A percentile compares a stretch with the other conserved stretches of the same genome.
These are phyloP conservation scores for Cladophialophora psammophila DNA, from an alignment of 2,329 filamentous ascomycete species.

Conservation along the genomic window DNA sequence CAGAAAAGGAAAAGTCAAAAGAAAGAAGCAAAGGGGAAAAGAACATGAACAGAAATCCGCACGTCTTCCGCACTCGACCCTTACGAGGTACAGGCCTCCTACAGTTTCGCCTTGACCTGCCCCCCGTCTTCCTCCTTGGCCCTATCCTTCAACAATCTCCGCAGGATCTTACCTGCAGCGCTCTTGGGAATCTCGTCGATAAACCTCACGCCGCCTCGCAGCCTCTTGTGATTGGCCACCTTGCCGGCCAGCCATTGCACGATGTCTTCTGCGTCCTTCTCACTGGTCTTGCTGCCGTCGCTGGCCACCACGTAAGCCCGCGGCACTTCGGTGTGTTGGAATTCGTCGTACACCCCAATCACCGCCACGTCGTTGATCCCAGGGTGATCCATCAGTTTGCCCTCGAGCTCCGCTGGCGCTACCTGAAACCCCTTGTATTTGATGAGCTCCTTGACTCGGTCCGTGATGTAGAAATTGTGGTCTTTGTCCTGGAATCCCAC, in stretches of 20 bases:
- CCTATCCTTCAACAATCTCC: constrained; percentile 53
- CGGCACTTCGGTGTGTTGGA: constrained; percentile 51
- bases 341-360: constrained; percentile 50
- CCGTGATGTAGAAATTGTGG: constrained; percentile 88
- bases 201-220: constrained; percentile 49
- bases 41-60: neutral
- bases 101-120: constrained; percentile 52
- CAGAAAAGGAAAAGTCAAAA: neutral
- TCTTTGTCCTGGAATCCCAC: constrained; percentile 77
- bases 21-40: neutral
- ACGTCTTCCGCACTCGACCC: neutral
- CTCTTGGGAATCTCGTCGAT: constrained; percentile 44
- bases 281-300: constrained; percentile 53
- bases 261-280: constrained; percentile 46
- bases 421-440: constrained; percentile 61
- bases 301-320: constrained; percentile 56
- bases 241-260: constrained; percentile 43
- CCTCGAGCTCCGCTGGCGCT: constrained; percentile 59
- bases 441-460: constrained; percentile 73
- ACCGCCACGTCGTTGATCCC: constrained; percentile 56
- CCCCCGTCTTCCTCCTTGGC: constrained; percentile 49
- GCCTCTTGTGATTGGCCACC: constrained; percentile 46
- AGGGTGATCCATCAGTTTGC: constrained; percentile 53
- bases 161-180: constrained; percentile 57
- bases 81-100: constrained; percentile 19